phyloP scores from a whole-genome alignment of 148 eudicot species.

The Pharnaceum exiguum region DNA sequence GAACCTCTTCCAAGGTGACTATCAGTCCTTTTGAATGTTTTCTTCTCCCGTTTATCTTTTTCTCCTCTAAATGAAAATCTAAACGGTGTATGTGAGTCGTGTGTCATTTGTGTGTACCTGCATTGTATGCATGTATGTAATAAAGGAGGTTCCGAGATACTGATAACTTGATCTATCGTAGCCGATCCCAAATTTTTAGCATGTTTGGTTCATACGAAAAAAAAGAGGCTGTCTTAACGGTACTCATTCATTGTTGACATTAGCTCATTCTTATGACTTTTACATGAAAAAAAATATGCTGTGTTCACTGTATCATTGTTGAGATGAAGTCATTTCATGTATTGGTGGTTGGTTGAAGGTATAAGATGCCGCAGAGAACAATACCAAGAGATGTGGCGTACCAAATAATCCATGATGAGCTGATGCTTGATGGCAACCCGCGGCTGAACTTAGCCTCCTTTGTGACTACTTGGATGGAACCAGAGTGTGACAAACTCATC shows the following conservation, averaged over 20 bases:
- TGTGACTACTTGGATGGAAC: slow-evolving; percentile 60
- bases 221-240: too few species aligned
- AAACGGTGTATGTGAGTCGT: too few species aligned
- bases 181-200: too few species aligned
- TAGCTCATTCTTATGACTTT: not conserved
- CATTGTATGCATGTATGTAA: too few species aligned
- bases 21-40: not conserved
- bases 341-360: slow-evolving; percentile 5
- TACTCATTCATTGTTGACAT: too few species aligned
- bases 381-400: slow-evolving; percentile 48
- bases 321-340: not conserved
- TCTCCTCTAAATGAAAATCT: too few species aligned
- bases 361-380: slow-evolving; percentile 29
- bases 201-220: too few species aligned
- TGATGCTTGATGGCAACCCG: slow-evolving; percentile 47
- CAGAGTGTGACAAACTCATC: slow-evolving; percentile 48
- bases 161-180: too few species aligned
- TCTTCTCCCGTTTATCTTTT: too few species aligned
- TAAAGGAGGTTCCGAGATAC: too few species aligned
- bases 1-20: slow-evolving; percentile 33
- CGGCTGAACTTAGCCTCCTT: slow-evolving; percentile 48
- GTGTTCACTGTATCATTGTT: not conserved
- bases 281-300: not conserved
- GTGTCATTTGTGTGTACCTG: too few species aligned
- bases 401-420: slow-evolving; percentile 48